Percentiles rank a stretch among this genome's conserved stretches.
These are phyloP conservation scores for Leccinum olivaceopallidum DNA, from an alignment of 768 basidiomycete genomes.

Conservation along the genomic window DNA sequence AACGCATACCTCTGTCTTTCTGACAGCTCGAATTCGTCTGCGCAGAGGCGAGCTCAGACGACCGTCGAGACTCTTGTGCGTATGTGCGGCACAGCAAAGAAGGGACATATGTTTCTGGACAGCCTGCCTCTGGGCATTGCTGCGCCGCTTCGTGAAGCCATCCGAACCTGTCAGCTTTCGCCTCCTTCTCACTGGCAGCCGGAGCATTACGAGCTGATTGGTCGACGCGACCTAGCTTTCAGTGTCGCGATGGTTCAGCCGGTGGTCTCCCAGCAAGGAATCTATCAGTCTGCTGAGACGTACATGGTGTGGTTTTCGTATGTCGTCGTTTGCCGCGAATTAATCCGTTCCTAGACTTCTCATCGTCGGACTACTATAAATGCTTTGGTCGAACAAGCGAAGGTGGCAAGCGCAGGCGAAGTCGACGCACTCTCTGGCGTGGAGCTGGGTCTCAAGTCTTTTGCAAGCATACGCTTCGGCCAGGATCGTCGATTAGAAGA, in stretches of 20 bases:
- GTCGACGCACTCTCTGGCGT: slow-evolving; percentile 64
- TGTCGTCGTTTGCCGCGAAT: neutral
- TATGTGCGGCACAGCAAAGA: slow-evolving; percentile 36
- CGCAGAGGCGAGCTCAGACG: slow-evolving; percentile 66
- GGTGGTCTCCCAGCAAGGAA: slow-evolving; percentile 28
- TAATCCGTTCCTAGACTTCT: slow-evolving; percentile 43
- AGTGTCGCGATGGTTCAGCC: slow-evolving; percentile 35
- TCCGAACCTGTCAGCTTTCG: slow-evolving; percentile 78
- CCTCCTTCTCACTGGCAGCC: slow-evolving; percentile 74
- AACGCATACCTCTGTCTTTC: slow-evolving; percentile 59
- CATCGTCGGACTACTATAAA: slow-evolving; percentile 52
- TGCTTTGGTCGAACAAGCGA: slow-evolving; percentile 51
- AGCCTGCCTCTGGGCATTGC: slow-evolving; percentile 68
- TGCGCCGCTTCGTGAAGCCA: slow-evolving; percentile 80
- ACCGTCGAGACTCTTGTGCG: slow-evolving; percentile 59
- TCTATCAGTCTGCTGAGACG: slow-evolving; percentile 33
- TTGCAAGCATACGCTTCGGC: slow-evolving; percentile 84
- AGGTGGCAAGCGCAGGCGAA: slow-evolving; percentile 52
- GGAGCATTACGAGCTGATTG: slow-evolving; percentile 36
- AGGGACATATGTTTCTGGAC: slow-evolving; percentile 50
- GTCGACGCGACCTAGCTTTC: slow-evolving; percentile 33
- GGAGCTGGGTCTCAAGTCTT: slow-evolving; percentile 69
- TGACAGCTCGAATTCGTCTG: slow-evolving; percentile 49
- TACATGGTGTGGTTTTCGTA: slow-evolving; percentile 27
- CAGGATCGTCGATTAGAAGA: slow-evolving; percentile 90